Percentiles rank a stretch among this genome's conserved stretches.
phyloP scores from a whole-genome alignment of 768 basidiomycete genomes.

The Candolleomyces aberdarensis region DNA sequence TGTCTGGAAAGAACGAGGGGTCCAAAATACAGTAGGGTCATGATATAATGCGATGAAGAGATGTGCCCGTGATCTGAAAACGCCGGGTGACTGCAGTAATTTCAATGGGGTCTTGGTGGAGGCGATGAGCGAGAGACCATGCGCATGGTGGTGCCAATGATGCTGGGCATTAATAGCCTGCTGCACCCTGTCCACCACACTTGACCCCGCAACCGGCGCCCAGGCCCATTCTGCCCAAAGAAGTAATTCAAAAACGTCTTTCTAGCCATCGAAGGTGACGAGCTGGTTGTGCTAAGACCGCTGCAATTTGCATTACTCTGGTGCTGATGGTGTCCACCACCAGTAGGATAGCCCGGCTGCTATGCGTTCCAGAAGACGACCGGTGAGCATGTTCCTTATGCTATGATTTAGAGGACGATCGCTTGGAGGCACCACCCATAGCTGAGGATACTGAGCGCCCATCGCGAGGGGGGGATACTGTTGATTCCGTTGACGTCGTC shows the following conservation, averaged over 20 bases:
- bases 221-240: slow-evolving; percentile 88
- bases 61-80: too few species aligned
- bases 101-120: too few species aligned
- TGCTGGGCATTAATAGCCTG: slow-evolving; percentile 11
- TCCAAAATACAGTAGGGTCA: too few species aligned
- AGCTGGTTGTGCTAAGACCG: slow-evolving; percentile 12
- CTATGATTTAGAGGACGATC: slow-evolving; percentile 34
- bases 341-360: neutral
- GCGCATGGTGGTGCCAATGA: slow-evolving; percentile 17
- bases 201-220: slow-evolving; percentile 61
- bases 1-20: too few species aligned
- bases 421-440: slow-evolving; percentile 35
- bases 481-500: slow-evolving; percentile 55
- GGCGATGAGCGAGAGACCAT: too few species aligned
- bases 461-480: slow-evolving; percentile 48
- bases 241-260: slow-evolving; percentile 97
- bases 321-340: neutral
- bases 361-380: neutral
- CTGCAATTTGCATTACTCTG: neutral
- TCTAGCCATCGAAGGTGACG: slow-evolving; percentile 54
- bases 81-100: too few species aligned
- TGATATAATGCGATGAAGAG: too few species aligned
- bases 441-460: slow-evolving; percentile 64
- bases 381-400: slow-evolving; percentile 9
- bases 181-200: slow-evolving; percentile 35